These are phyloP conservation scores for Cordyceps militaris DNA, from an alignment of 2,329 filamentous ascomycete species.

Conservation along the genomic window DNA sequence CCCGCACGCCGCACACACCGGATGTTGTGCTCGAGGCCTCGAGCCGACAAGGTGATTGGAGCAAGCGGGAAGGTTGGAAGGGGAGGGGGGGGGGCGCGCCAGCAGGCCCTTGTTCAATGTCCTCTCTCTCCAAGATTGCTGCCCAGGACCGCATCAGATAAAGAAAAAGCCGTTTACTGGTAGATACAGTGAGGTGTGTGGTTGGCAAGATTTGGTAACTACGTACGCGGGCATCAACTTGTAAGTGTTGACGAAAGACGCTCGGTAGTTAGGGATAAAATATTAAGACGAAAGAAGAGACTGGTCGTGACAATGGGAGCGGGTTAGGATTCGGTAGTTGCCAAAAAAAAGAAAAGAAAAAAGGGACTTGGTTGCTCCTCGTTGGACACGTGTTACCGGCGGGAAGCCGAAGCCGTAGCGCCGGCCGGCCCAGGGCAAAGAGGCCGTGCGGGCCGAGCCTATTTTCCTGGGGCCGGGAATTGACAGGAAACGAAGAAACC, in stretches of 20 bases:
- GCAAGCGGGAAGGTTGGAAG: background rate
- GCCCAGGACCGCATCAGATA: background rate
- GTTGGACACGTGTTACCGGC: background rate
- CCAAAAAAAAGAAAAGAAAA: too few species aligned
- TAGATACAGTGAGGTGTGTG: background rate
- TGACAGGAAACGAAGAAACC: background rate
- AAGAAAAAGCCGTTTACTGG: background rate
- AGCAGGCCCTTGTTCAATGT: background rate
- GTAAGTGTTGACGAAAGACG: too few species aligned
- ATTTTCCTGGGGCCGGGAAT: conserved; percentile 7
- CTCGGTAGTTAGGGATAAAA: too few species aligned
- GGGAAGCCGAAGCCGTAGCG: background rate
- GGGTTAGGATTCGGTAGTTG: too few species aligned
- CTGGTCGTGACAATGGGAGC: too few species aligned
- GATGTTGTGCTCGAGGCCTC: too few species aligned
- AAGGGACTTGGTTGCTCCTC: too few species aligned
- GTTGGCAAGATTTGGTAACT: background rate
- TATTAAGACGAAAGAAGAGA: too few species aligned
- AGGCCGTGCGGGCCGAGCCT: conserved; percentile 5
- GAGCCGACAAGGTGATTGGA: too few species aligned
- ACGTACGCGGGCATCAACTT: background rate
- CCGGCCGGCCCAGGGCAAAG: background rate
- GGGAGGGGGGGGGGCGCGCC: background rate
- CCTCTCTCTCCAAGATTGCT: background rate
- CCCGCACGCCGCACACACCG: too few species aligned